These are phyloP conservation scores for Penicillium longicatenatum DNA, from an alignment of 495 filamentous ascomycete genomes.

Conservation along the genomic window DNA sequence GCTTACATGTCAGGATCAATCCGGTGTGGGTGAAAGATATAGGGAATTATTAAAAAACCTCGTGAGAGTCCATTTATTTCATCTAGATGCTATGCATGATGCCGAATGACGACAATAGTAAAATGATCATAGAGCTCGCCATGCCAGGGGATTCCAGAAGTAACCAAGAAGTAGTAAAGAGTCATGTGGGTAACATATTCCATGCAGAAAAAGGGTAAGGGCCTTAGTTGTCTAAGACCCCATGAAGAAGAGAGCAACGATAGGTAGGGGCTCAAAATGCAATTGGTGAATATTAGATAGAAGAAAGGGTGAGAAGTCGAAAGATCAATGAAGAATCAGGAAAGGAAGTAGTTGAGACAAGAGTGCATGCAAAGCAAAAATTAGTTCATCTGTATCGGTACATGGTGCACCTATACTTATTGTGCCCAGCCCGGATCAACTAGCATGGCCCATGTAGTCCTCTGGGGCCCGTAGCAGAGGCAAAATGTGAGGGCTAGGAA, in stretches of 20 bases:
- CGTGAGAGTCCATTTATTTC: background rate
- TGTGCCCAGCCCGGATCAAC: background rate
- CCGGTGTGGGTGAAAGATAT: background rate
- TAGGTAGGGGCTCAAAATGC: background rate
- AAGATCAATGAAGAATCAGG: background rate
- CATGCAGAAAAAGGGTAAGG: too few species aligned
- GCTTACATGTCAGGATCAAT: too few species aligned
- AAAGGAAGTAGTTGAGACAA: background rate
- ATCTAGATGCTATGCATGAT: conserved; percentile 8
- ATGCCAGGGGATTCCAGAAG: background rate
- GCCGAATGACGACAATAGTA: background rate
- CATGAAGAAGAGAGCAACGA: background rate
- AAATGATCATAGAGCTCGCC: background rate
- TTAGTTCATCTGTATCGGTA: background rate
- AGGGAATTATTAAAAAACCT: background rate
- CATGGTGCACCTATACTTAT: background rate
- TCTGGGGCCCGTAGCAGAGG: background rate
- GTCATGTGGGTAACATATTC: too few species aligned
- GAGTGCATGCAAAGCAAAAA: background rate
- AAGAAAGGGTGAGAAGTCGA: background rate
- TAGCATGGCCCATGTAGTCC: background rate
- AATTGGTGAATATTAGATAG: background rate
- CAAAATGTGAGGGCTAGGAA: background rate
- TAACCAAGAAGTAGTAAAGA: background rate
- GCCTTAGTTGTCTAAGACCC: background rate